These are phyloP conservation scores for Aspergillus campestris DNA, from an alignment of 495 filamentous ascomycete genomes.

Conservation along the genomic window DNA sequence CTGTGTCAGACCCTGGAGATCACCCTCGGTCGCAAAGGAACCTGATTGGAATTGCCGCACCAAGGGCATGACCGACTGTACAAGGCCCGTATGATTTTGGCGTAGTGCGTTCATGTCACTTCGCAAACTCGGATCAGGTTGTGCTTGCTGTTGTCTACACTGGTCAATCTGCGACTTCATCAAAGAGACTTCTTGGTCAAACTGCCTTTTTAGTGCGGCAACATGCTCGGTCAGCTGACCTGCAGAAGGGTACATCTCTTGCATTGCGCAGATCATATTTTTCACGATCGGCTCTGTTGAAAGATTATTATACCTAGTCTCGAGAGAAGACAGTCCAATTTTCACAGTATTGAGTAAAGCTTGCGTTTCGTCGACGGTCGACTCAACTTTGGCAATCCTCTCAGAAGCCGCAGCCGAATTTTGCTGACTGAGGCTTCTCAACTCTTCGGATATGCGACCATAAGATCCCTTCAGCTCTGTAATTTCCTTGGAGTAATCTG, in stretches of 20 bases:
- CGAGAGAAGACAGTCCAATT: slow-evolving; percentile 27
- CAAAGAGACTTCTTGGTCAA: slow-evolving; percentile 1
- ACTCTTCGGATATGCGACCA: no score
- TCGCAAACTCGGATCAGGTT: no score
- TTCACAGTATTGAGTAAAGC: slow-evolving; percentile 7
- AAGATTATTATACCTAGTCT: slow-evolving; percentile 28
- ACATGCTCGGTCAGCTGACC: slow-evolving; percentile 9
- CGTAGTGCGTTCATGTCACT: no score
- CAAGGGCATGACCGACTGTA: no score
- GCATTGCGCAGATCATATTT: slow-evolving; percentile 27
- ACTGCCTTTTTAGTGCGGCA: neutral
- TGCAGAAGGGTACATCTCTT: slow-evolving; percentile 28
- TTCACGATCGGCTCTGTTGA: slow-evolving; percentile 24
- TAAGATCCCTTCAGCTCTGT: no score
- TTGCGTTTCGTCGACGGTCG: neutral
- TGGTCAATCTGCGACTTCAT: neutral
- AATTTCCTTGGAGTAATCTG: no score
- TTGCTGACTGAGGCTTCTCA: neutral
- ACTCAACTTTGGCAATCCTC: neutral
- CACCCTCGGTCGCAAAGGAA: no score
- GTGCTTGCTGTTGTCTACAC: neutral
- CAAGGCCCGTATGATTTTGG: no score
- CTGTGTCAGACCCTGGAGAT: no score
- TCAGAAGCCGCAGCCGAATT: neutral
- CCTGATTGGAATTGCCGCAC: no score